Percentiles rank a stretch among this genome's conserved stretches.
Conservation (phyloP, 2,329 filamentous ascomycete genomes). For the Fusarium duplospermum region DNA sequence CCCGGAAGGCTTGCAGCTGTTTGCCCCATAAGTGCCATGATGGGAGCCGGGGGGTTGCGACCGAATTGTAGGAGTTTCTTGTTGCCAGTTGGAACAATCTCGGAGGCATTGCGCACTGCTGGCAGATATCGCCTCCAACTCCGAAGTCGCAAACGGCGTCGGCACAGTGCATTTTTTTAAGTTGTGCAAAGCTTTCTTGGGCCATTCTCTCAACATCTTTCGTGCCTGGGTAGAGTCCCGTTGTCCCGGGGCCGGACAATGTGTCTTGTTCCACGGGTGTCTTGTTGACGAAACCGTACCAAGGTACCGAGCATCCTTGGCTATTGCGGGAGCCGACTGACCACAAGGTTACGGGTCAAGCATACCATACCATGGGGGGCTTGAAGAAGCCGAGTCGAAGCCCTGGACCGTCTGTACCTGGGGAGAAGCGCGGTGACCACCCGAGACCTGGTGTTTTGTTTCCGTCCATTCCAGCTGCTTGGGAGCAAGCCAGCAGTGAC, state of each 20-base stretch:
- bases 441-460: conserved; percentile 23
- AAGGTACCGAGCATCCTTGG: conserved; percentile 7
- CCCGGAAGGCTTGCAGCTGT: conserved; percentile 38
- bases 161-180: neutral
- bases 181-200: neutral
- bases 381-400: conserved; percentile 30
- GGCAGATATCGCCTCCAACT: neutral
- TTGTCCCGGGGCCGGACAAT: neutral
- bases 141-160: neutral
- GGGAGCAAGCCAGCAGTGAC: conserved; percentile 3
- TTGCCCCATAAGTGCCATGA: conserved; percentile 20
- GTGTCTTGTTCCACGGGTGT: conserved; percentile 10
- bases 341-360: conserved; percentile 16
- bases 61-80: neutral
- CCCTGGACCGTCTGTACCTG: conserved; percentile 15
- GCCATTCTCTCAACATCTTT: neutral
- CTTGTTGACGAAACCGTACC: conserved; percentile 15
- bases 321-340: conserved; percentile 7
- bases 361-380: conserved; percentile 16
- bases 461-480: conserved; percentile 22
- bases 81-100: neutral
- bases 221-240: neutral
- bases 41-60: neutral
- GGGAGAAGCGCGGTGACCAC: conserved; percentile 20
- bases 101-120: neutral